Conservation (phyloP, 805 yeast species). For the Hemisphaericaspora nanyangensis region DNA sequence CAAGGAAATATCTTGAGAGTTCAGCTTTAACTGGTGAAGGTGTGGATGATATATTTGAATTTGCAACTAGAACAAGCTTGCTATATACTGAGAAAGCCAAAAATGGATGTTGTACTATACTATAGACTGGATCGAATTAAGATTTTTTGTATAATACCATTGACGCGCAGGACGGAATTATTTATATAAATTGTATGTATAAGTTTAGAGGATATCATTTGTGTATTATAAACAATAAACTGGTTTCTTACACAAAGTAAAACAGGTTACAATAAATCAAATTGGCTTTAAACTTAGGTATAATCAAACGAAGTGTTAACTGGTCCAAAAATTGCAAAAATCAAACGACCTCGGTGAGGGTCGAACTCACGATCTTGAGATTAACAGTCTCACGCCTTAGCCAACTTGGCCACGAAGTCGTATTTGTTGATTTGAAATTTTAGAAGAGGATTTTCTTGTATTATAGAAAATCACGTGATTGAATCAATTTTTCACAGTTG, state of each 20-base stretch:
- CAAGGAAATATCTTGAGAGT: conserved; percentile 79
- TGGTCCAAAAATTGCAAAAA: no score
- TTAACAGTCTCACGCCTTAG: conserved; percentile 8
- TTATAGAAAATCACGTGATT: background rate
- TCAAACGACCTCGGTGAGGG: conserved; percentile 5
- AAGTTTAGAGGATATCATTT: no score
- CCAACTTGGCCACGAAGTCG: conserved; percentile 8
- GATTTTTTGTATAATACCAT: no score
- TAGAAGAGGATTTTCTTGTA: background rate
- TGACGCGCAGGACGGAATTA: no score
- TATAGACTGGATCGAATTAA: conserved; percentile 16
- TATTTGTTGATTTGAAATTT: background rate
- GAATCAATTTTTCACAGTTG: background rate
- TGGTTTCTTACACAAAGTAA: no score
- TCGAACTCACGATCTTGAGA: conserved; percentile 7
- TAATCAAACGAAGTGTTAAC: no score
- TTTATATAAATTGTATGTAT: no score
- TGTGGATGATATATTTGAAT: conserved; percentile 90
- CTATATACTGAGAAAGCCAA: conserved; percentile 32
- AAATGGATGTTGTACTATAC: conserved; percentile 31
- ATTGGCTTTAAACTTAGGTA: no score
- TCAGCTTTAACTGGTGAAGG: conserved; percentile 93
- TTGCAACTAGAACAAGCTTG: conserved; percentile 81
- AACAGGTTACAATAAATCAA: no score
- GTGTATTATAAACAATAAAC: no score